These are phyloP conservation scores for Lophiotrema nucula DNA, from an alignment of 495 filamentous ascomycete genomes.

Conservation along the genomic window DNA sequence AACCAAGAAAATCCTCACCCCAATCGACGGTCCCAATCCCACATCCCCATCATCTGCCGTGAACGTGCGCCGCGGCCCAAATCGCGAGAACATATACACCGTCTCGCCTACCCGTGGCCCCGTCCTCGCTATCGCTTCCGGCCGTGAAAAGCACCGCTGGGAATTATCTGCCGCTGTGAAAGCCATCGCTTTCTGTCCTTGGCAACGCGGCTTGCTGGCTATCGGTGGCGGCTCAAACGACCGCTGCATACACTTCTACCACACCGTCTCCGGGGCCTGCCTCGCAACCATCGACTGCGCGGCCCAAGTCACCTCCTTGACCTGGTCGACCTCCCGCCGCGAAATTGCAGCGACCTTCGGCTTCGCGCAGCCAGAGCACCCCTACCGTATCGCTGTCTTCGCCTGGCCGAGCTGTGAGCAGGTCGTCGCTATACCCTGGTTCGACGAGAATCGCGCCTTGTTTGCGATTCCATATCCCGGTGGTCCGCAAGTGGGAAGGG, in stretches of 20 bases:
- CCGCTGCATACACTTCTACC: slow-evolving; percentile 93
- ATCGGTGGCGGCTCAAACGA: slow-evolving; percentile 94
- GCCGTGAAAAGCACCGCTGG: slow-evolving; percentile 70
- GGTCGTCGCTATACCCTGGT: slow-evolving; percentile 86
- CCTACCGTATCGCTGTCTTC: slow-evolving; percentile 88
- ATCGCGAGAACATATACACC: slow-evolving; percentile 26
- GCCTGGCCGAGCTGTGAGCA: slow-evolving; percentile 92
- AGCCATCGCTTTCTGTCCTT: slow-evolving; percentile 95
- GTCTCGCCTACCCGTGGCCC: slow-evolving; percentile 20
- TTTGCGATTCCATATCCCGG: slow-evolving; percentile 71
- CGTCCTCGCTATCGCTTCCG: slow-evolving; percentile 41
- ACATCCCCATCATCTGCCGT: slow-evolving; percentile 1
- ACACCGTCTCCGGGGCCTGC: slow-evolving; percentile 78
- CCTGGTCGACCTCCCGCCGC: slow-evolving; percentile 81
- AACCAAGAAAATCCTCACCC: slow-evolving; percentile 56
- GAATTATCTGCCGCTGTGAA: slow-evolving; percentile 86
- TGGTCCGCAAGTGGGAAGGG: slow-evolving; percentile 45
- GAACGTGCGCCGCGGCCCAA: slow-evolving; percentile 32
- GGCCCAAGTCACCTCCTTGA: slow-evolving; percentile 88
- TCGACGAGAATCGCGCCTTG: slow-evolving; percentile 73
- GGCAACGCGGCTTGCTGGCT: slow-evolving; percentile 83
- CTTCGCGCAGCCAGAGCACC: slow-evolving; percentile 91
- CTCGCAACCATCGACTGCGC: slow-evolving; percentile 89
- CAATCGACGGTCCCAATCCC: slow-evolving; percentile 10
- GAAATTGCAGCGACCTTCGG: slow-evolving; percentile 95